These are phyloP conservation scores for Ophiostoma sp. DNA, from an alignment of 2,329 filamentous ascomycete species.

Conservation along the genomic window DNA sequence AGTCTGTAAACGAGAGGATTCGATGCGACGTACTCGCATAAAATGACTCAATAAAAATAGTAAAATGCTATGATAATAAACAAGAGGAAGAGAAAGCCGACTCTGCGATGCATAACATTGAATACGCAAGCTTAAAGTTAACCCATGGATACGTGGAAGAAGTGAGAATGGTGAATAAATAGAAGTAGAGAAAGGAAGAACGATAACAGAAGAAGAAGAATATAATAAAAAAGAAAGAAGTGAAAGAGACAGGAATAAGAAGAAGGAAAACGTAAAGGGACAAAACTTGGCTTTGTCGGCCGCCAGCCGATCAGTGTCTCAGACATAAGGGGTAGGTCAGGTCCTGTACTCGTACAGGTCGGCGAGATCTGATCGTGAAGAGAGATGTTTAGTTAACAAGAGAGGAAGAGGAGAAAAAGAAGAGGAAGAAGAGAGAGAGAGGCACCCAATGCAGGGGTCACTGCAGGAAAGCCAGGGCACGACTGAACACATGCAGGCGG, in stretches of 20 bases:
- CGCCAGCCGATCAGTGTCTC: conserved; percentile 1
- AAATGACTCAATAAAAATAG: too few species aligned
- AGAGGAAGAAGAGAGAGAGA: conserved; percentile 12
- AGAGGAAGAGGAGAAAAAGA: neutral
- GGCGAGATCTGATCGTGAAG: neutral
- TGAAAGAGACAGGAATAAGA: neutral
- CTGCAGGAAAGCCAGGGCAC: conserved; percentile 11
- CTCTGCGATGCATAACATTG: neutral
- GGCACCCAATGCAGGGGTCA: conserved; percentile 21
- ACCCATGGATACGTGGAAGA: conserved; percentile 7
- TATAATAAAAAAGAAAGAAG: neutral
- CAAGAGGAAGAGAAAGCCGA: too few species aligned
- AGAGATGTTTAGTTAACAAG: too few species aligned
- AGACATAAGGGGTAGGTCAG: neutral
- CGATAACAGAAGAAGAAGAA: neutral
- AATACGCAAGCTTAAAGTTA: conserved; percentile 13
- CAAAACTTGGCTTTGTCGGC: neutral
- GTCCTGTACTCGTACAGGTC: neutral
- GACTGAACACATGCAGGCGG: conserved; percentile 4
- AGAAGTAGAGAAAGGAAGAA: neutral
- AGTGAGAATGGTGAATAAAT: neutral
- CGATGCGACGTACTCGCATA: too few species aligned
- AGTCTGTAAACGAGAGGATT: too few species aligned
- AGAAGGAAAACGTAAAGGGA: too few species aligned
- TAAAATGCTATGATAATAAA: too few species aligned